These are phyloP conservation scores for Backusella psychrophila DNA, from an alignment of 192 early-diverging fungal genomes.

Conservation along the genomic window DNA sequence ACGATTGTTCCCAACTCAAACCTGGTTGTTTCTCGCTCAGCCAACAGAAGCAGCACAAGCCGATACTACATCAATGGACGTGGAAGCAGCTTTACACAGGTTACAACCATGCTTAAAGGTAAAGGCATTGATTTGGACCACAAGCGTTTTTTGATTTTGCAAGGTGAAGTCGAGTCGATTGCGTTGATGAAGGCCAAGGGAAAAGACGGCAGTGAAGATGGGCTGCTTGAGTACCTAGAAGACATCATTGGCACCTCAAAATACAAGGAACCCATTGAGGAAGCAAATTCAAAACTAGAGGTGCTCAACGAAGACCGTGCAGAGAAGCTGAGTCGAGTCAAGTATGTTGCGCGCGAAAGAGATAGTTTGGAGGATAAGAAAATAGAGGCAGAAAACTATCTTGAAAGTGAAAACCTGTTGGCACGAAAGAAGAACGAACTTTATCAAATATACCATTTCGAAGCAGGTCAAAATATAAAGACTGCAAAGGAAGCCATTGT, in stretches of 20 bases:
- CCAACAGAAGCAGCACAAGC: conserved; percentile 63
- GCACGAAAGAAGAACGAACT: conserved; percentile 67
- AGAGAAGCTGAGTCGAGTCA: conserved; percentile 80
- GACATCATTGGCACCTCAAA: conserved; percentile 95
- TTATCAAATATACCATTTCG: conserved; percentile 71
- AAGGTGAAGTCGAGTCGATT: conserved; percentile 99
- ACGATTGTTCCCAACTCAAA: conserved; percentile 63
- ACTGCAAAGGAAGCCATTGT: conserved; percentile 46
- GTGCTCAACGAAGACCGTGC: conserved; percentile 71
- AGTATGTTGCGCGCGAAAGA: conserved; percentile 89
- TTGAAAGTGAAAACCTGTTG: conserved; percentile 81
- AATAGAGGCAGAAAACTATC: conserved; percentile 76
- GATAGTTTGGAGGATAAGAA: conserved; percentile 74
- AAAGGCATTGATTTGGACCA: conserved; percentile 96
- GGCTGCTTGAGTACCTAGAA: conserved; percentile 95
- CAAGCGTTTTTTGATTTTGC: conserved; percentile 96
- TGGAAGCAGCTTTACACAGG: conserved; percentile 73
- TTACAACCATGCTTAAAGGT: conserved; percentile 75
- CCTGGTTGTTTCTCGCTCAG: conserved; percentile 78
- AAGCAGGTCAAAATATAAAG: conserved; percentile 53
- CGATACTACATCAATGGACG: conserved; percentile 73
- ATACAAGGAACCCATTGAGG: conserved; percentile 86
- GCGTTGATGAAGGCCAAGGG: conserved; percentile 97
- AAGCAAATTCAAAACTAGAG: conserved; percentile 67
- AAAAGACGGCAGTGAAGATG: conserved; percentile 88